Base-by-base conservation (phyloP, 2,329 filamentous ascomycete species). In the Sporothrix globosa region DNA sequence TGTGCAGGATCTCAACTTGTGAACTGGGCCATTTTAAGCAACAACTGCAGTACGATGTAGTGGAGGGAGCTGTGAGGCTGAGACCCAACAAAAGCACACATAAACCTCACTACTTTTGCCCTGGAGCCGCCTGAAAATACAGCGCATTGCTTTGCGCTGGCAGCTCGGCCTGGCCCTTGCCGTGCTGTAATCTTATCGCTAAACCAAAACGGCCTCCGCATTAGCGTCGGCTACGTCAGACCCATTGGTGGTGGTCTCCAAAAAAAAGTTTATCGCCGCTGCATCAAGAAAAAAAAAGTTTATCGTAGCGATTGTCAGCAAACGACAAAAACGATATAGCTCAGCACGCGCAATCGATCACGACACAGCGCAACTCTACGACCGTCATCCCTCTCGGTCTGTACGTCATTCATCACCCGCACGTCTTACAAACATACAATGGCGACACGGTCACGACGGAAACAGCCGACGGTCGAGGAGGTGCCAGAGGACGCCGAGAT, bases 401-500 rank as follows among this genome's bases (percentile, higher is more conserved):
- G 3, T 13, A 19, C 21, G 48, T 3, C 2, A 17, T 11, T 17
- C 13, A 14, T 21, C n/a, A 17, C 9, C 53, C 4, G 10, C 10
- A 44, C 6, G 1, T 39, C 68, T 30, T 30, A 63, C 34, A 27
- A 13, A 19, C 46, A 61, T 54, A 68, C n/a, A 46, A 75, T 75
- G 74, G 67, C 73, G 9, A 58, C 73, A 4, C 53, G 72, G 46
- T 68, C 73, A 48, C 53, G 71, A 54, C 67, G 70, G 54, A 73
- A 63, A 67, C 69, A 71, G 65, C 56, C 69, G 4, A 34, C 72
- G 17, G 30, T 63, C n/a, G 69, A 74, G 58, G 73, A 75, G 54
- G 70, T 60, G 46, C n/a, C 69, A 2, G 76, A 72, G 39, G 79
- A 79, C 61, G 74, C 76, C 34, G 72, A 74, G 73, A 85, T 85